Evolutionary conservation across 192 early-diverging fungal species (phyloP), one percentile per base, ranked within the genome.

Genomic region (Backusella psychrophila): DNA sequence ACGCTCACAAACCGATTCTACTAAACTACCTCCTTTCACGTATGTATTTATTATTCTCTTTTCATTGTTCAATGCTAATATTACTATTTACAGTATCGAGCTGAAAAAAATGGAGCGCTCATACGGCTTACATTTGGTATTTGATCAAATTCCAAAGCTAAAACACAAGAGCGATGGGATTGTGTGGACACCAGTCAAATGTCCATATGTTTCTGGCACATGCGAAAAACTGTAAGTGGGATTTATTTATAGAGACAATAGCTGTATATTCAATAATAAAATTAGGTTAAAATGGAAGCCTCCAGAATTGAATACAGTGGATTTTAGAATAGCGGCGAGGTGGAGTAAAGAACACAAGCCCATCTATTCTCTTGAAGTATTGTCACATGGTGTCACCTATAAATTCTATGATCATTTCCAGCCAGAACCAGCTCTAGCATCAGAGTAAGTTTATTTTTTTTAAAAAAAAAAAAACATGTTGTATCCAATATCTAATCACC

Each of bases 151-250:
- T n/a, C 83, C 87, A 21, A 81, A 78, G 36, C 82, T 90, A 53
- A 87, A 89, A 26, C 92, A 93, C 76, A 89, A 87, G 66, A 90
- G 83, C 21, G 92, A 94, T 52, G 92, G 93, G 0, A 77, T 94
- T 26, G 89, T 94, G 38, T 94, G 92, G 82, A 91, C 90, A 3
- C 89, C 91, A 52, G 88, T 89, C 1, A 84, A 82, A 52, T 84
- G 77, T 29, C 86, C 90, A 7, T 91, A 91, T 72, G 76, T 83
- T 14, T 70, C 87, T 21, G 90, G 90, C 19, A 77, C 68, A 11
- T 89, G 85, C 69, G 78, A 80, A 38, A 85, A 85, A 41, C 41
- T 91, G 89, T 93, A 87, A 75, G 83, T 73, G n/a, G 26, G 26
- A 68, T 53, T 3, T 33, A 7, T 7, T 9, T 17, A 52, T 9